Evolutionary conservation across 108 stramenopile species (phyloP).

Genomic region (Aurantiochytrium sp.): DNA sequence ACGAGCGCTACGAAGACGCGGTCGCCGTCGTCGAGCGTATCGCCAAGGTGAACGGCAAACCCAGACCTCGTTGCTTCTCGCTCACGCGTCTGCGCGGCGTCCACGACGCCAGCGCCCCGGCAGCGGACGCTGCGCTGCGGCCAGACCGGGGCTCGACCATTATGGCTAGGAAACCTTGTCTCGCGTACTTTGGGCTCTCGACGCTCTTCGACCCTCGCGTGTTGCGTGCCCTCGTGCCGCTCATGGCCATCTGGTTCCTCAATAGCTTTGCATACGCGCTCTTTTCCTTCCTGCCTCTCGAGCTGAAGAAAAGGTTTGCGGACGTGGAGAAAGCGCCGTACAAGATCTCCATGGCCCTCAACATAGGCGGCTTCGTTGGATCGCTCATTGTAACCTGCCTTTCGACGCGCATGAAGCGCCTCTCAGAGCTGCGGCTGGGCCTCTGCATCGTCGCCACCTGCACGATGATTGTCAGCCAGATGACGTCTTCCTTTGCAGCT

Average conservation of each 20-base stretch:
- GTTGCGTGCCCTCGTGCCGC: not conserved
- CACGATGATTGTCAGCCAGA: not conserved
- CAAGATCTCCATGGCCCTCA: not conserved
- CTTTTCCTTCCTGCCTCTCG: not conserved
- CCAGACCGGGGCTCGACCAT: no score
- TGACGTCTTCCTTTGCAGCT: not conserved
- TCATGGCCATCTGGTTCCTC: conserved; percentile 23
- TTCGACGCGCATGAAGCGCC: not conserved
- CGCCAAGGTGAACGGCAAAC: not conserved
- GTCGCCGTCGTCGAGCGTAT: not conserved
- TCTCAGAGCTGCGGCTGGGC: not conserved
- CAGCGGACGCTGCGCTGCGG: no score
- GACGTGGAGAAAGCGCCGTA: conserved; percentile 8
- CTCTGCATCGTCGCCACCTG: not conserved
- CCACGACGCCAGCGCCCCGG: not conserved
- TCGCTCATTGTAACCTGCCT: not conserved
- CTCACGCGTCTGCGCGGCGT: not conserved
- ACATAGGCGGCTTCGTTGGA: not conserved
- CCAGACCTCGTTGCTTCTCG: not conserved
- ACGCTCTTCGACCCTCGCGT: not conserved
- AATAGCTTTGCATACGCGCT: not conserved
- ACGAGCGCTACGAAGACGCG: not conserved
- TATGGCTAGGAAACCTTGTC: not conserved
- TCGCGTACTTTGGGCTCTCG: not conserved
- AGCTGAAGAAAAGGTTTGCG: not conserved